These are phyloP conservation scores for Trichoderma gracile DNA, from an alignment of 2,329 filamentous ascomycete species.

Conservation along the genomic window DNA sequence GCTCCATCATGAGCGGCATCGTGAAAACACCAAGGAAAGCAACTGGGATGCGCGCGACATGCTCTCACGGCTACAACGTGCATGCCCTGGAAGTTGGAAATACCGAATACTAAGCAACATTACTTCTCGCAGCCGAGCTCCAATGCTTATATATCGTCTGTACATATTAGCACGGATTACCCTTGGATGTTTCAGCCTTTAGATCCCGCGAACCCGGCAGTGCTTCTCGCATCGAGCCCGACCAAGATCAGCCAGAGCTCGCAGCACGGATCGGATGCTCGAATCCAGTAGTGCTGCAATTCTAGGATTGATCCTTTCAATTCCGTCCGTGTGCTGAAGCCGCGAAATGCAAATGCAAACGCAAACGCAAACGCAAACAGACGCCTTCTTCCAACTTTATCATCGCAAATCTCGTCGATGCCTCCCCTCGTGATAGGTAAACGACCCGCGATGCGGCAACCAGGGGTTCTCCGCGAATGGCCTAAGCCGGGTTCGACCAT, in stretches of 20 bases:
- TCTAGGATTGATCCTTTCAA: background rate
- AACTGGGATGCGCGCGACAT: too few relatives aligned
- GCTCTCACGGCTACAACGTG: background rate
- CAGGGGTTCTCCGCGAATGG: slow-evolving; percentile 17
- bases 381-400: too few relatives aligned
- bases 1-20: background rate
- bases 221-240: background rate
- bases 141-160: too few relatives aligned
- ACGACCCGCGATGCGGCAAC: slow-evolving; percentile 5
- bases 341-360: background rate
- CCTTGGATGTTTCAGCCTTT: background rate
- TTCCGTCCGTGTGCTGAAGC: background rate
- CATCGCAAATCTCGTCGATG: background rate
- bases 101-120: too few relatives aligned
- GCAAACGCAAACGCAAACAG: background rate
- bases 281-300: background rate
- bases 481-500: background rate
- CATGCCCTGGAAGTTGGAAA: too few relatives aligned
- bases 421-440: background rate
- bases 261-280: background rate
- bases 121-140: background rate
- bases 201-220: background rate
- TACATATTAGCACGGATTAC: too few relatives aligned
- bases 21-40: background rate
- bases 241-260: background rate